Conservation (phyloP, 805 yeast species). For the Lipomyces chichibuensis region DNA sequence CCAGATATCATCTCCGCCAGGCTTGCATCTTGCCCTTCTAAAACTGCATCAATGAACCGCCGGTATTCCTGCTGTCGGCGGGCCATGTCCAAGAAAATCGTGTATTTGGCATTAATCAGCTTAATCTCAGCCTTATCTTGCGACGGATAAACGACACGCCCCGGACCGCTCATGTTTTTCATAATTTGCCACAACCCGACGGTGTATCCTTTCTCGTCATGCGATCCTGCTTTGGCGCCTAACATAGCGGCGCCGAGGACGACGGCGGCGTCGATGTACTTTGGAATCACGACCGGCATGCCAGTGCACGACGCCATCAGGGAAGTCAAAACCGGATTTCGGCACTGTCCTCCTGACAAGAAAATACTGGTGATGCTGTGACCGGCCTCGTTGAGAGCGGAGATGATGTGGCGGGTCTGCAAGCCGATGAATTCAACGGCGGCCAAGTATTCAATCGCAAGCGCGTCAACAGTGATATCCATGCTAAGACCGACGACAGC, state of each 20-base stretch:
- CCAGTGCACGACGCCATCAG: slow-evolving; percentile 92
- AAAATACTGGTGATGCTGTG: slow-evolving; percentile 75
- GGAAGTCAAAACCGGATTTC: slow-evolving; percentile 87
- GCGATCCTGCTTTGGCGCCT: slow-evolving; percentile 91
- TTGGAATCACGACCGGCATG: slow-evolving; percentile 86
- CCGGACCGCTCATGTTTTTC: slow-evolving; percentile 82
- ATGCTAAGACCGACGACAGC: slow-evolving; percentile 88
- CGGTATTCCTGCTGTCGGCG: slow-evolving; percentile 78
- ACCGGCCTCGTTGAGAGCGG: slow-evolving; percentile 78
- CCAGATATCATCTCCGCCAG: not conserved
- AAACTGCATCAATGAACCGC: slow-evolving; percentile 57
- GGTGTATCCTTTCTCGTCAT: slow-evolving; percentile 43
- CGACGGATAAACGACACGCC: slow-evolving; percentile 73
- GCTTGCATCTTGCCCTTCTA: slow-evolving; percentile 10
- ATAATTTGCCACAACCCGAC: slow-evolving; percentile 75
- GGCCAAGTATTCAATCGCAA: slow-evolving; percentile 84
- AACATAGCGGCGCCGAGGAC: slow-evolving; percentile 94
- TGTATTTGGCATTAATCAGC: slow-evolving; percentile 76
- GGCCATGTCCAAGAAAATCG: slow-evolving; percentile 86
- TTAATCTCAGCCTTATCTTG: slow-evolving; percentile 64
- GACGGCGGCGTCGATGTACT: slow-evolving; percentile 95
- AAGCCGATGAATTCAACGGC: slow-evolving; percentile 98
- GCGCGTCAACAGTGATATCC: slow-evolving; percentile 82
- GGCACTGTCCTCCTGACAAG: slow-evolving; percentile 96
- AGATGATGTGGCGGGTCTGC: slow-evolving; percentile 94